phyloP scores from a whole-genome alignment of 2,329 filamentous ascomycete genomes.

The Fusarium luffae region DNA sequence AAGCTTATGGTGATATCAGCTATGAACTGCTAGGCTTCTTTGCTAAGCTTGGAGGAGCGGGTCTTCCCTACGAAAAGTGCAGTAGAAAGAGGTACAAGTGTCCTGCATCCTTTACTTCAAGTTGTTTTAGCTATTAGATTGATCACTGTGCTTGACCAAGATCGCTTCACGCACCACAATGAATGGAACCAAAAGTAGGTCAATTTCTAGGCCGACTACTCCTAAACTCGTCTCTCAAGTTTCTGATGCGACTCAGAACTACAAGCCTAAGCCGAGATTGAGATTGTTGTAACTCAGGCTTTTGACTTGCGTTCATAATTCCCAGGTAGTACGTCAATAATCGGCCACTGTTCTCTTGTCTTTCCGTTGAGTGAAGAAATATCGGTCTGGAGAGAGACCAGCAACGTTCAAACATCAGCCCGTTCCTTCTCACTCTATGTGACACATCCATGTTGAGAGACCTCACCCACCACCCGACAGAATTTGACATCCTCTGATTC shows the following conservation, averaged over 20 bases:
- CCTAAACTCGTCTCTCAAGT: not conserved
- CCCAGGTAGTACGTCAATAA: not conserved
- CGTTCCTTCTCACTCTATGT: not conserved
- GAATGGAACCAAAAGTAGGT: not conserved
- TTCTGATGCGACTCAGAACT: not conserved
- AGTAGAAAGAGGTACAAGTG: not conserved
- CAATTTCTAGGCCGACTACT: not conserved
- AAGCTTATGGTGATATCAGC: not conserved
- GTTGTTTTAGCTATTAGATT: not conserved
- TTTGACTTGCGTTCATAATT: not conserved
- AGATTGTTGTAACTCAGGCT: not conserved
- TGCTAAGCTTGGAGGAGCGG: not conserved
- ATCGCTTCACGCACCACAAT: not conserved
- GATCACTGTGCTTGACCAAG: not conserved
- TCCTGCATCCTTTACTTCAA: not conserved
- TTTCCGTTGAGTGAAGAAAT: not conserved
- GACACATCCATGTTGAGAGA: not conserved
- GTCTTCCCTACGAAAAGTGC: not conserved
- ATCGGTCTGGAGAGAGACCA: not conserved
- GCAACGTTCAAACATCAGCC: not conserved
- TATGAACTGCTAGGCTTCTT: not conserved
- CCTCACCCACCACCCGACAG: too few relatives aligned
- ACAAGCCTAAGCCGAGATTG: not conserved
- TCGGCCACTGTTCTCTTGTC: not conserved
- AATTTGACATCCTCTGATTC: too few relatives aligned